These are phyloP conservation scores for Mycosarcoma mackinlayi DNA, from an alignment of 1,284 basidiomycete species.

Conservation along the genomic window DNA sequence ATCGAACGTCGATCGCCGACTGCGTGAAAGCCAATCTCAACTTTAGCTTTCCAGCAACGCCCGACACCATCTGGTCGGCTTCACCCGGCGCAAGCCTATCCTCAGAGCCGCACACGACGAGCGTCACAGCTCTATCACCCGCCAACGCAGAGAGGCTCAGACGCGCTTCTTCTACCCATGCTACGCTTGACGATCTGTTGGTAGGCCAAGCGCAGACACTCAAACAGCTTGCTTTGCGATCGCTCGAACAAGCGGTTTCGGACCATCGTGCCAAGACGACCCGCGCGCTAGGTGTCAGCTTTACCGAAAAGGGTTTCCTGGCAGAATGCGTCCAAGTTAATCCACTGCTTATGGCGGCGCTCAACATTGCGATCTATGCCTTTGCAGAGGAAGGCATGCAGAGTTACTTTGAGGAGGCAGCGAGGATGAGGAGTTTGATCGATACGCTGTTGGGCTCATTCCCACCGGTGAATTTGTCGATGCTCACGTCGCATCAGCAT, in stretches of 20 bases:
- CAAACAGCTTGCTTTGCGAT: constrained; percentile 31
- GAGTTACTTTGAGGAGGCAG: constrained; percentile 38
- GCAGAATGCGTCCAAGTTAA: constrained; percentile 24
- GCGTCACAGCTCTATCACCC: constrained; percentile 16
- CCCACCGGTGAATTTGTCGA: constrained; percentile 32
- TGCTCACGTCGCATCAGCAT: constrained; percentile 27
- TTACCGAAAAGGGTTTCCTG: constrained; percentile 39
- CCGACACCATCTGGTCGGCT: constrained; percentile 33
- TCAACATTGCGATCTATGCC: constrained; percentile 45
- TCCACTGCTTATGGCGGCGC: constrained; percentile 29
- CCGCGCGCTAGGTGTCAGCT: constrained; percentile 23
- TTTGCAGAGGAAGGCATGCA: constrained; percentile 43
- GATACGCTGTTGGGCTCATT: constrained; percentile 31
- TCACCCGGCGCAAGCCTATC: constrained; percentile 19
- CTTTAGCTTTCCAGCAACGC: constrained; percentile 23
- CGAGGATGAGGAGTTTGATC: constrained; percentile 25
- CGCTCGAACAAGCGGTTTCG: constrained; percentile 31
- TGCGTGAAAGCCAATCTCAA: constrained; percentile 36
- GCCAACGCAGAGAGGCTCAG: constrained; percentile 34
- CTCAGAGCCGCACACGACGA: constrained; percentile 9
- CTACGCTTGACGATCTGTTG: constrained; percentile 37
- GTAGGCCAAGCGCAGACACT: constrained; percentile 42
- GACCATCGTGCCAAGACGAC: constrained; percentile 30
- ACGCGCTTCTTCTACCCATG: constrained; percentile 25
- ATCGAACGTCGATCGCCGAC: constrained; percentile 33